Evolutionary conservation across 805 yeast species (phyloP), one percentile per base, ranked within the genome.

Genomic region (Yarrowia divulgata): DNA sequence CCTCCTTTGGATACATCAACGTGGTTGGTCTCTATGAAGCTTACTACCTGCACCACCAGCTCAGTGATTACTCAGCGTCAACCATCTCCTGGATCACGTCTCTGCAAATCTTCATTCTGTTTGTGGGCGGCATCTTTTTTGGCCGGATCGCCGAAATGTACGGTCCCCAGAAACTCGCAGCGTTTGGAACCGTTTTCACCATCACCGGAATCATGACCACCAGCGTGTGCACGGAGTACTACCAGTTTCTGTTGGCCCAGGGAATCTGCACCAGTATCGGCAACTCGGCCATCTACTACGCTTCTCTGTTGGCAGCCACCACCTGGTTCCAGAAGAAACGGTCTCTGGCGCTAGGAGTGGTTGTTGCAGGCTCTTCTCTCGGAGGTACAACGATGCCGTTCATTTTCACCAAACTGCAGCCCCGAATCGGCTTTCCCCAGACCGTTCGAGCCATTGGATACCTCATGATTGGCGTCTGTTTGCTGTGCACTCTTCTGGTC

Each of bases 61-160:
- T 90, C 69, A 74, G 75, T 3, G 72, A 80, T 35, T 76, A 81
- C 32, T 76, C 83, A 13, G 80, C 86, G 13, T 80, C 88, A 14
- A 76, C 85, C 2, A 80, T 88, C 6, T 86, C 91, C 0, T 90
- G 94, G 95, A 85, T 90, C 70, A 90, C 90, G 73, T 84, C 78
- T 8, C 69, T 78, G 6, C 79, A 77, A 70, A 71, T 79, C 18
- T 79, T 77, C 71, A 71, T 80, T 54, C 76, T 78, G 67, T 79
- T 79, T 71, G 73, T 79, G 32, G 76, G 87, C 16, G 86, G 89
- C 3, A 75, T 83, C 4, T 89, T 75, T 43, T 74, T 79, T 70
- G 80, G 88, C 4, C 83, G 87, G 0, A 69, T 86, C 1, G 88
- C 88, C 72, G 93, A 88, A 72, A 77, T 82, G 34, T 81, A 82